Evolutionary conservation across 257 asterid species (phyloP), one percentile per base, ranked within the genome.

Genomic region (Lycium barbarum): DNA sequence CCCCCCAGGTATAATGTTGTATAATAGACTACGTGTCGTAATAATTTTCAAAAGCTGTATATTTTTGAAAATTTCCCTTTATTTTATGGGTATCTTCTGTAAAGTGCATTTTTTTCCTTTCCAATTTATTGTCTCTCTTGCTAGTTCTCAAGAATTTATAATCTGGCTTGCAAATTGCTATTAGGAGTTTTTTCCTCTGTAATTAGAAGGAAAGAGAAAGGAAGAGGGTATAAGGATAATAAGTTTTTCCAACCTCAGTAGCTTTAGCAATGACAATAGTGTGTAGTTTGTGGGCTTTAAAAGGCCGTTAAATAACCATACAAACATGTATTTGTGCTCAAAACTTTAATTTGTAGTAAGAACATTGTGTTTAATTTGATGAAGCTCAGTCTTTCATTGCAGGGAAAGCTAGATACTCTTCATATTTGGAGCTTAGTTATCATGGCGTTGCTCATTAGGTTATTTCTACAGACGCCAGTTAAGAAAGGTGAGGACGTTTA

Each of bases 401-500:
- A 88, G 91, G 91, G 79, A 66, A 87, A 81, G 68, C 89, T 90
- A 76, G 84, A 84, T 84, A 80, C 90, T 68, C 76, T 84, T 84
- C 82, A 85, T 59, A 54, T 89, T 22, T 89, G 91, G 91, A 89
- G 90, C 88, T 86, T 91, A 80, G 47, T 85, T 10, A 8, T 90
- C 13, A 88, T 91, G 81, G 93, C 87, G 55, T 83, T 86, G 22
- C 62, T 91, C 12, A 53, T 80, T 47, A 86, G 91, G 80, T 84
- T 86, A 43, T 76, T 83, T 63, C 86, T 43, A 66, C 84, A 90
- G 86, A 90, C 86, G 84, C 91, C 84, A 82, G 91, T 94, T 82
- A 90, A 89, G 91, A 94, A 91, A 91, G 97, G 97, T 93, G 82
- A 88, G 90, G 80, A 84, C 3, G 22, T 76, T 49, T 76, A 49